Conservation (phyloP, 352 stramenopile genomes). For the Saprolegnia diclina region DNA sequence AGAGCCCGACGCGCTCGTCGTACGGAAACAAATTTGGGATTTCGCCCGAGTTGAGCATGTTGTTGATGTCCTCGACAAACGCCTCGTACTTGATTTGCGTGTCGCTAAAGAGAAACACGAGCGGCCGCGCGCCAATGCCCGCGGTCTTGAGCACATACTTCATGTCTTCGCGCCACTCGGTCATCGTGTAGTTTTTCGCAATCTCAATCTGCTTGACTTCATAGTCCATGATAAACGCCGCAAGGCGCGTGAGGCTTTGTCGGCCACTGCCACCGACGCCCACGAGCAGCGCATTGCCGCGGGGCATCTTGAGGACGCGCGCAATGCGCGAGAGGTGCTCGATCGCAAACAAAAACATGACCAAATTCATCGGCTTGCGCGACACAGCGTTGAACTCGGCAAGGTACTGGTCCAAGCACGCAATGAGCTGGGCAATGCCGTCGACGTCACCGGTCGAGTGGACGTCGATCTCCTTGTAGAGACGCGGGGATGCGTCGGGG, state of each 20-base stretch:
- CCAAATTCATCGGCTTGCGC: slow-evolving; percentile 92
- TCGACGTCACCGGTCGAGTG: slow-evolving; percentile 56
- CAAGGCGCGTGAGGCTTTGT: slow-evolving; percentile 88
- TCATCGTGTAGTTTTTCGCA: slow-evolving; percentile 91
- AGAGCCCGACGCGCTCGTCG: slow-evolving; percentile 88
- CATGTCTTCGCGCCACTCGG: slow-evolving; percentile 94
- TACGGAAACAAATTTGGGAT: slow-evolving; percentile 94
- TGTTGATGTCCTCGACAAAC: slow-evolving; percentile 97
- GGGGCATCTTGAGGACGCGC: slow-evolving; percentile 92
- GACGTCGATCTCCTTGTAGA: slow-evolving; percentile 82
- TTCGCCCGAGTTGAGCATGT: slow-evolving; percentile 94
- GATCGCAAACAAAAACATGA: slow-evolving; percentile 96
- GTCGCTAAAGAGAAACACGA: slow-evolving; percentile 94
- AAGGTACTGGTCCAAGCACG: slow-evolving; percentile 86
- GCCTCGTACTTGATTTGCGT: slow-evolving; percentile 94
- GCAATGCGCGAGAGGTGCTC: slow-evolving; percentile 91
- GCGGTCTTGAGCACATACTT: slow-evolving; percentile 88
- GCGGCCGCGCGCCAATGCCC: slow-evolving; percentile 73
- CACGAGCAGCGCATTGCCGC: slow-evolving; percentile 90
- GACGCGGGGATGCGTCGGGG: slow-evolving; percentile 58
- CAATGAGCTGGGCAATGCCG: slow-evolving; percentile 73
- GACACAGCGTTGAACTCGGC: slow-evolving; percentile 90
- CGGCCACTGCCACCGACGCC: slow-evolving; percentile 90
- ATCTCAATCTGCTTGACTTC: slow-evolving; percentile 93
- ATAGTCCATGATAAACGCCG: slow-evolving; percentile 91